Percentiles rank a stretch among this genome's conserved stretches.
Conservation (phyloP, 441 rosid species). For the Mallotus repandus region DNA sequence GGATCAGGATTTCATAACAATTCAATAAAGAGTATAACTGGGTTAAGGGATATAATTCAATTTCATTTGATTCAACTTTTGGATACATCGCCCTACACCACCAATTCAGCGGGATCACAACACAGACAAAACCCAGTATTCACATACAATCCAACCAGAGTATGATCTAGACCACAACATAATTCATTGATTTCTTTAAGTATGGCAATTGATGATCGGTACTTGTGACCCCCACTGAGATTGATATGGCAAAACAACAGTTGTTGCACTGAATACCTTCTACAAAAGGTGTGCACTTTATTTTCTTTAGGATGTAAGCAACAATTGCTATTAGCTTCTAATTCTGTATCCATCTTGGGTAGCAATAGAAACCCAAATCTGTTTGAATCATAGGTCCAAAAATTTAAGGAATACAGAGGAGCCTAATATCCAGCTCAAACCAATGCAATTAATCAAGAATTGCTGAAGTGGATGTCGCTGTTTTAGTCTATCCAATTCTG, state of each 20-base stretch:
- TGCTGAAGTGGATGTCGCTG: not conserved
- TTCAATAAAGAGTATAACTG: too few species aligned
- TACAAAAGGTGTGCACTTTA: not conserved
- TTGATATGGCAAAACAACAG: not conserved
- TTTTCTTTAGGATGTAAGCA: not conserved
- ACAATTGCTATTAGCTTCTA: not conserved
- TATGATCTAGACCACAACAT: too few species aligned
- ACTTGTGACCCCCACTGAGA: too few species aligned
- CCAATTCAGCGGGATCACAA: not conserved
- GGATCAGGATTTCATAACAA: not conserved
- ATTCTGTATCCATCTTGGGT: not conserved
- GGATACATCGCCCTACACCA: too few species aligned
- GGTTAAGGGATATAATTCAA: too few species aligned
- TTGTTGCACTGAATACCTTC: not conserved
- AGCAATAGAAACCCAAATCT: too few species aligned
- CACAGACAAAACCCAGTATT: not conserved
- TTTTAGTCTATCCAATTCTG: slow-evolving; percentile 40
- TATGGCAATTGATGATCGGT: not conserved
- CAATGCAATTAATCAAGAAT: not conserved
- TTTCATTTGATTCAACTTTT: too few species aligned
- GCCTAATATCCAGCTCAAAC: not conserved
- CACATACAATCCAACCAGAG: not conserved
- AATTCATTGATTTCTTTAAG: too few species aligned
- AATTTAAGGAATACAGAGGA: not conserved
- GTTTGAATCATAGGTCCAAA: too few species aligned